phyloP scores from a whole-genome alignment of 2,329 filamentous ascomycete species.

The Paracoccidioides brasiliensis region DNA sequence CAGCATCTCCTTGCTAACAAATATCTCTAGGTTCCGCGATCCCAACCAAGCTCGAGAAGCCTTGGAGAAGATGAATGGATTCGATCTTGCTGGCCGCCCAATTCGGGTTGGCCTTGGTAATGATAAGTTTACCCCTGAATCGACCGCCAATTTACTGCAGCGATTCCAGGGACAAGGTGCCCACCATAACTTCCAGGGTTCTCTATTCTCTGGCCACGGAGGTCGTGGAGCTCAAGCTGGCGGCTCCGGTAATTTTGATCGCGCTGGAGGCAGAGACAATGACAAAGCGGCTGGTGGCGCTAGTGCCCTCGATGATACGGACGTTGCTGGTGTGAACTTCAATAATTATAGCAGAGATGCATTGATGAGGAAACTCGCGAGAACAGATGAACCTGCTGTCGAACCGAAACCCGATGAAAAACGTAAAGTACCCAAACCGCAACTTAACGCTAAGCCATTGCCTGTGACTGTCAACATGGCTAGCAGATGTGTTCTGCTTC shows the following conservation, averaged over 20 bases:
- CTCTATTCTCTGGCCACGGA: slow-evolving; percentile 78
- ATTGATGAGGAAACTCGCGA: slow-evolving; percentile 95
- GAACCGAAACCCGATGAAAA: slow-evolving; percentile 49
- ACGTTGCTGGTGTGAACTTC: slow-evolving; percentile 97
- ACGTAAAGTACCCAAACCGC: slow-evolving; percentile 61
- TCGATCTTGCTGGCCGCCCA: slow-evolving; percentile 90
- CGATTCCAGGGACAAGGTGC: slow-evolving; percentile 68
- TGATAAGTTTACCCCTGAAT: slow-evolving; percentile 99
- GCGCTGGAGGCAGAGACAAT: slow-evolving; percentile 74
- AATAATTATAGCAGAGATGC: slow-evolving; percentile 98
- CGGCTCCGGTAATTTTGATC: slow-evolving; percentile 64
- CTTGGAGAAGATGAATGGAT: slow-evolving; percentile 98
- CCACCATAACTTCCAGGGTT: slow-evolving; percentile 62
- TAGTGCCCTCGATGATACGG: slow-evolving; percentile 91
- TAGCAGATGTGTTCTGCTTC: slow-evolving; percentile 82
- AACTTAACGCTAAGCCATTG: slow-evolving; percentile 63
- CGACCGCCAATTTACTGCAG: slow-evolving; percentile 80
- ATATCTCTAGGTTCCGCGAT: slow-evolving; percentile 61
- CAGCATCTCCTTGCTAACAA: slow-evolving; percentile 22
- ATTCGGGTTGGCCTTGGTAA: slow-evolving; percentile 98
- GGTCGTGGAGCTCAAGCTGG: slow-evolving; percentile 74
- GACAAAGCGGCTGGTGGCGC: slow-evolving; percentile 80
- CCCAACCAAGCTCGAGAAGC: slow-evolving; percentile 85
- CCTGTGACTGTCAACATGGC: slow-evolving; percentile 83
- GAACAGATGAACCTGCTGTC: slow-evolving; percentile 68